phyloP scores from a whole-genome alignment of 805 yeast species.

The Candida awuae region DNA sequence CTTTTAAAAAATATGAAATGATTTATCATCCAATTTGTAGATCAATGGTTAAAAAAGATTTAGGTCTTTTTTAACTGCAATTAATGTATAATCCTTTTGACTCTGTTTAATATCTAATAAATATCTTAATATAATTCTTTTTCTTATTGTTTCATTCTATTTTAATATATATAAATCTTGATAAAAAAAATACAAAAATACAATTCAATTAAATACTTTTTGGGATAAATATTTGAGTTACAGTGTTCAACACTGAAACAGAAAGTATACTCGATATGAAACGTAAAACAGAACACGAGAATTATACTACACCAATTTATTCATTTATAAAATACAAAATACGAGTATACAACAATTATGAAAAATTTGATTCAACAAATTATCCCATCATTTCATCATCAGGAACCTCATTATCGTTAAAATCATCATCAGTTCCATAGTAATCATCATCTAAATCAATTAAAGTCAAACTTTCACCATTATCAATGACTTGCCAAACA shows the following conservation, averaged over 20 bases:
- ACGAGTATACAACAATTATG: neutral
- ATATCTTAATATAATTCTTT: no score
- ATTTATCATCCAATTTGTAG: conserved; percentile 82
- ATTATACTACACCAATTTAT: no score
- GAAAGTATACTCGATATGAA: no score
- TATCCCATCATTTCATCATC: conserved; percentile 1
- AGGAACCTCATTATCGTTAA: conserved; percentile 5
- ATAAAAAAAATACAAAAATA: no score
- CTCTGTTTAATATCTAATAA: no score
- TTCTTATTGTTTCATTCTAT: no score
- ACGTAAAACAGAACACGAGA: no score
- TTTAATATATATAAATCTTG: no score
- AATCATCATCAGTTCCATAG: conserved; percentile 26
- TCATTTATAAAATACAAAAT: conserved; percentile 1
- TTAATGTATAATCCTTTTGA: no score
- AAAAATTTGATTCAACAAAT: neutral
- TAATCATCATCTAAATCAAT: conserved; percentile 33
- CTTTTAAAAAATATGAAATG: conserved; percentile 51
- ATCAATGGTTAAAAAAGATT: conserved; percentile 75
- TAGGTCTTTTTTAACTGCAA: conserved; percentile 32
- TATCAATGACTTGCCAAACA: conserved; percentile 70
- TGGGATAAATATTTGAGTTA: no score
- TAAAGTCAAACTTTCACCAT: conserved; percentile 56
- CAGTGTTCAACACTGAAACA: no score
- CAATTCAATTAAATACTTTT: no score